phyloP scores from a whole-genome alignment of 306 rosid genomes.

The Alnus glutinosa region DNA sequence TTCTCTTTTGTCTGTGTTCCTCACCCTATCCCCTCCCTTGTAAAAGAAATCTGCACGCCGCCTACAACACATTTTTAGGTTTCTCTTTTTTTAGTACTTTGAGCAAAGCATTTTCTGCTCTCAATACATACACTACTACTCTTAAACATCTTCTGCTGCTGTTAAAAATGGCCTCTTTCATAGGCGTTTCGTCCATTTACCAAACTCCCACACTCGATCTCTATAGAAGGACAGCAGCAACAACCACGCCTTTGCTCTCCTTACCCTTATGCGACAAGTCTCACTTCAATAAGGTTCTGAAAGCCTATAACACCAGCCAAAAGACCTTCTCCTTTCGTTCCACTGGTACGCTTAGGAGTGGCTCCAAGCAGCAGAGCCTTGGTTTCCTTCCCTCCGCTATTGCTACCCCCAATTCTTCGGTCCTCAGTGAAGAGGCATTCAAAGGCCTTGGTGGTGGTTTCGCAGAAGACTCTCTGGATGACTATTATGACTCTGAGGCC shows the following conservation, averaged over 20 bases:
- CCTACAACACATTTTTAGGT: neutral
- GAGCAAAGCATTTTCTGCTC: conserved; percentile 9
- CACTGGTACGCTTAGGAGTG: conserved; percentile 14
- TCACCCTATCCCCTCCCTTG: conserved; percentile 15
- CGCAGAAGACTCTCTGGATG: conserved; percentile 39
- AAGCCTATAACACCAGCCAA: conserved; percentile 31
- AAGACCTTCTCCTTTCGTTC: conserved; percentile 20
- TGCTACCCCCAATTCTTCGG: conserved; percentile 89
- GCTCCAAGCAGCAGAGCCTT: conserved; percentile 25
- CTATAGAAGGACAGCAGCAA: conserved; percentile 26
- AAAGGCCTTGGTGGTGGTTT: conserved; percentile 56
- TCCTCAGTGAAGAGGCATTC: conserved; percentile 92
- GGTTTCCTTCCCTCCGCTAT: conserved; percentile 62
- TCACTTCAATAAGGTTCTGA: conserved; percentile 47
- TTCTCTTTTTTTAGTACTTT: conserved; percentile 10
- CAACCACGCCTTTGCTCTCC: conserved; percentile 42
- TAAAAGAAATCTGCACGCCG: neutral
- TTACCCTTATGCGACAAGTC: conserved; percentile 53
- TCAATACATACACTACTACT: neutral
- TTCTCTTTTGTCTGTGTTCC: neutral
- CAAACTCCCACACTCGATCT: conserved; percentile 55
- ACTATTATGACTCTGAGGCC: conserved; percentile 33
- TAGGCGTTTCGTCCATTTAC: conserved; percentile 68
- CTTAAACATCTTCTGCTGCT: neutral
- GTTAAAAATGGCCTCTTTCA: conserved; percentile 56